These are phyloP conservation scores for Nothopassalora personata DNA, from an alignment of 2,329 filamentous ascomycete genomes.

Conservation along the genomic window DNA sequence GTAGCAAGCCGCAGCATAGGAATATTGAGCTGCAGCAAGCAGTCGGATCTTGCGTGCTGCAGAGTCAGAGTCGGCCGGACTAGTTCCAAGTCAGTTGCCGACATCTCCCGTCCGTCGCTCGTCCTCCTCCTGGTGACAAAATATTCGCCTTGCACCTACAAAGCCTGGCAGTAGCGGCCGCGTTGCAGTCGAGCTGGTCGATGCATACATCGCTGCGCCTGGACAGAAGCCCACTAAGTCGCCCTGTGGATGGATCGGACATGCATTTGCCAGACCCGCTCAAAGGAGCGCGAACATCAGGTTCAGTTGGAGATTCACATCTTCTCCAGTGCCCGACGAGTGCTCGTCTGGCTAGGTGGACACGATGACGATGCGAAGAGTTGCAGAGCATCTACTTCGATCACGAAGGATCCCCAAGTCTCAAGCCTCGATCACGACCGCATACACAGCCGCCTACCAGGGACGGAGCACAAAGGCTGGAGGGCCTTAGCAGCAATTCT, in stretches of 20 bases:
- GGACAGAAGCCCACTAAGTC: conserved; percentile 13
- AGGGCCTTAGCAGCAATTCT: conserved; percentile 25
- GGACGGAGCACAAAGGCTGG: conserved; percentile 23
- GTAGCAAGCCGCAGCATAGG: background rate
- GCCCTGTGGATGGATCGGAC: conserved; percentile 31
- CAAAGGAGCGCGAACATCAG: conserved; percentile 28
- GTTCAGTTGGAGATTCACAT: conserved; percentile 31
- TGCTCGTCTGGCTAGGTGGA: conserved; percentile 30
- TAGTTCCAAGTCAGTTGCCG: background rate
- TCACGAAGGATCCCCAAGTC: conserved; percentile 13
- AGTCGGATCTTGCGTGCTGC: background rate
- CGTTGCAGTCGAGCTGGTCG: conserved; percentile 24
- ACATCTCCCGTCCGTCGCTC: background rate
- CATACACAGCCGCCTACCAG: conserved; percentile 26
- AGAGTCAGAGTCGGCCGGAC: background rate
- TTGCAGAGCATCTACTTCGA: conserved; percentile 24
- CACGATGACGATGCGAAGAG: conserved; percentile 25
- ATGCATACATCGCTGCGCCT: conserved; percentile 22
- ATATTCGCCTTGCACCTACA: conserved; percentile 27
- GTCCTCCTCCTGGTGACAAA: conserved; percentile 25
- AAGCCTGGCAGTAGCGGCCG: conserved; percentile 23
- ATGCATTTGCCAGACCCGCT: conserved; percentile 29
- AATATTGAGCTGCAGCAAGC: background rate
- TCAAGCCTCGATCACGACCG: conserved; percentile 11
- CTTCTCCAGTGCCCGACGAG: conserved; percentile 26